Evolutionary conservation across 2,329 filamentous ascomycete species (phyloP).

Genomic region (Trichoderma asperellum): DNA sequence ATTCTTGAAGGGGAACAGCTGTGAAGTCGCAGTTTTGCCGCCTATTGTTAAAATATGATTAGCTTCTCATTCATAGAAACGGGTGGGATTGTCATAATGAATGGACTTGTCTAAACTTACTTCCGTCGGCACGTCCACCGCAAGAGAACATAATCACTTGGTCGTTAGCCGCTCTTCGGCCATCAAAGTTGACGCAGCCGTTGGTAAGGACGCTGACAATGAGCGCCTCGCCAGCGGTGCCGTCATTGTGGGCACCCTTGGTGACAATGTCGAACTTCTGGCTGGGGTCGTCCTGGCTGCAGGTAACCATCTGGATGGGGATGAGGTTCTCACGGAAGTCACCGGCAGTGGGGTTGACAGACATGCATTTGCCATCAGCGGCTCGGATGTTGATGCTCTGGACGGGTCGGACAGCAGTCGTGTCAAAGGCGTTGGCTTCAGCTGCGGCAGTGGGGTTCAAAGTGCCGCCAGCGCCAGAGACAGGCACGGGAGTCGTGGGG

Average conservation of each 20-base stretch:
- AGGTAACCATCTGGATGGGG: conserved; percentile 51
- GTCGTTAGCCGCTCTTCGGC: conserved; percentile 48
- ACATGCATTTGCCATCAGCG: conserved; percentile 55
- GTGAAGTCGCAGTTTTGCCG: conserved; percentile 52
- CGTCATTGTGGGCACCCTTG: conserved; percentile 54
- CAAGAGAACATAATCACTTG: conserved; percentile 57
- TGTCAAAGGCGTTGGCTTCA: conserved; percentile 52
- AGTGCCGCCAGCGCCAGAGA: conserved; percentile 55
- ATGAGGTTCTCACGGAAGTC: conserved; percentile 60
- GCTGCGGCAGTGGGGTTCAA: conserved; percentile 55
- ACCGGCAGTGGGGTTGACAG: conserved; percentile 55
- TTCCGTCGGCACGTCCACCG: conserved; percentile 54
- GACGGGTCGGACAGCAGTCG: conserved; percentile 52
- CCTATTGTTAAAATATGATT: conserved; percentile 36
- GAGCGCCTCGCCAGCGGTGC: conserved; percentile 45
- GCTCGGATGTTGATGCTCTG: conserved; percentile 51
- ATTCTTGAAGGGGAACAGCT: conserved; percentile 54
- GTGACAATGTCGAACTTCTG: conserved; percentile 58
- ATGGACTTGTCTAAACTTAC: conserved; percentile 36
- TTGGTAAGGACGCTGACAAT: conserved; percentile 55
- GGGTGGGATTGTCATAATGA: no score
- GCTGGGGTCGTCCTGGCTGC: conserved; percentile 47
- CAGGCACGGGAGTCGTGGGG: conserved; percentile 50
- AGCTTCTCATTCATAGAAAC: background rate
- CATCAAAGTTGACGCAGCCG: conserved; percentile 57